Conservation (phyloP, 202 grass and related monocot genomes). For the Dendrocalamus latiflorus region DNA sequence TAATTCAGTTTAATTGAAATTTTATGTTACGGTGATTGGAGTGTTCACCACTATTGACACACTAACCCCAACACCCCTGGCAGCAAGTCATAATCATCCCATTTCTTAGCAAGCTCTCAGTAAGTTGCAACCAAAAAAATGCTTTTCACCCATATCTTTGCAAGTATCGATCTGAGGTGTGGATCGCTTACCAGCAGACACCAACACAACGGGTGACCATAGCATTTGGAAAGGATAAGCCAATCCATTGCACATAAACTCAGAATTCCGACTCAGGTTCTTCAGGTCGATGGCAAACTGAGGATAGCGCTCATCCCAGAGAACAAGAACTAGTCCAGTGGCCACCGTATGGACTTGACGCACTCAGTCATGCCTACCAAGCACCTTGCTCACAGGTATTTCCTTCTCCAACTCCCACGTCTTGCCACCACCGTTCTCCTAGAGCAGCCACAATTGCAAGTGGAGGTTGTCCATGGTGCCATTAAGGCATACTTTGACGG, state of each 20-base stretch:
- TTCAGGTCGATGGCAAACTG: constrained; percentile 14
- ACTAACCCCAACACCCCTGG: no score
- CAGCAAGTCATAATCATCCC: no score
- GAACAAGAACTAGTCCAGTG: neutral
- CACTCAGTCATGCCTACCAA: neutral
- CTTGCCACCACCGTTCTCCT: neutral
- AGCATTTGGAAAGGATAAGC: constrained; percentile 8
- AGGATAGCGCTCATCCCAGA: neutral
- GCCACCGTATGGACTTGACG: neutral
- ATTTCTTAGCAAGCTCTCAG: neutral
- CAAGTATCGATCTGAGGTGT: neutral
- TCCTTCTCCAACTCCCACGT: constrained; percentile 1
- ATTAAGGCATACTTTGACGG: no score
- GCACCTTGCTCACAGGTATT: neutral
- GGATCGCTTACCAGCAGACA: neutral
- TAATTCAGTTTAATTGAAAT: no score
- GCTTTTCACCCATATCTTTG: neutral
- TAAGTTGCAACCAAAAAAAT: neutral
- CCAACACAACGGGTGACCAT: neutral
- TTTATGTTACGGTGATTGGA: no score
- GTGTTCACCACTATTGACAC: no score
- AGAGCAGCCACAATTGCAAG: no score
- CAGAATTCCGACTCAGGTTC: neutral
- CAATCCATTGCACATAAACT: neutral
- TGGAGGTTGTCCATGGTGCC: no score